Evolutionary conservation across 257 asterid genomes (phyloP).

Genomic region (Primulina eburnea): DNA sequence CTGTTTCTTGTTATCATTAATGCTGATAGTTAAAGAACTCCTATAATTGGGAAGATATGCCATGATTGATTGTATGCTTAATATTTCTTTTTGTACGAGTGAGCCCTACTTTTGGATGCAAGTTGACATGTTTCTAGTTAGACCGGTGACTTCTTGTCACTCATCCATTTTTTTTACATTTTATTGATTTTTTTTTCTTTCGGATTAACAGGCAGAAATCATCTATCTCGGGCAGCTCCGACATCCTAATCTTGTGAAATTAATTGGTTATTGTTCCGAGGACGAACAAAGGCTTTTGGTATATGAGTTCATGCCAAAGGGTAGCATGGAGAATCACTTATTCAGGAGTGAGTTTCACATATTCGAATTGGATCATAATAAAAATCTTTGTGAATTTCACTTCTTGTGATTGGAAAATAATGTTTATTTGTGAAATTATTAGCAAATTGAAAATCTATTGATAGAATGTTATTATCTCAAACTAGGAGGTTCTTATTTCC

Average conservation of each 20-base stretch:
- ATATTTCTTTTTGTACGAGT: background rate
- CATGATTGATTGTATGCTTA: background rate
- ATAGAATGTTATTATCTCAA: constrained; percentile 14
- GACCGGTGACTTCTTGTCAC: background rate
- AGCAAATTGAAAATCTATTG: background rate
- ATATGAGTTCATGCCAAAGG: constrained; percentile 74
- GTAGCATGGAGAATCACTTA: constrained; percentile 72
- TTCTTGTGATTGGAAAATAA: background rate
- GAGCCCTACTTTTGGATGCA: background rate
- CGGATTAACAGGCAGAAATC: constrained; percentile 55
- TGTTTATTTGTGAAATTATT: background rate
- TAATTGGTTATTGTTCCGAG: constrained; percentile 72
- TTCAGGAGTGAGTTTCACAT: constrained; percentile 55
- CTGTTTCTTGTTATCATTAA: background rate
- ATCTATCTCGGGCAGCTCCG: constrained; percentile 61
- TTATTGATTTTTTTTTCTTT: constrained; percentile 16
- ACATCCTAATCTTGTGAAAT: constrained; percentile 69
- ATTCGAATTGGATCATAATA: background rate
- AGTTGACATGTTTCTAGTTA: background rate
- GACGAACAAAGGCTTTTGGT: constrained; percentile 64
- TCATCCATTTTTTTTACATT: background rate
- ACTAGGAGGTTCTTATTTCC: constrained; percentile 68
- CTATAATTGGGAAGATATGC: background rate
- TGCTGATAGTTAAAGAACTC: background rate
- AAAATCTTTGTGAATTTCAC: background rate